phyloP scores from a whole-genome alignment of 2,329 filamentous ascomycete genomes.

The Chrysoporthe cubensis region DNA sequence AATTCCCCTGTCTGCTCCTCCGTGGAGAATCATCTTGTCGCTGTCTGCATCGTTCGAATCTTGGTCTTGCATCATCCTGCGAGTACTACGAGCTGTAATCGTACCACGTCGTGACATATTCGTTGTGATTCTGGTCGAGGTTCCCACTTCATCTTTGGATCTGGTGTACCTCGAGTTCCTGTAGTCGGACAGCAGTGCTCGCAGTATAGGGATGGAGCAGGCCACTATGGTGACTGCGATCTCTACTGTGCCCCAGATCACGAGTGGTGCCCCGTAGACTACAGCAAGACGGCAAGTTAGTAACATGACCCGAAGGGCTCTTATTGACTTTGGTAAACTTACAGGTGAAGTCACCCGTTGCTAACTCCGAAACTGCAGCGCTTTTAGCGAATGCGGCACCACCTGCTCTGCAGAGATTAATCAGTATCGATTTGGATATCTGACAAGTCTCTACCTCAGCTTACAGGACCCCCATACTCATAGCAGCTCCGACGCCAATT shows the following conservation, averaged over 20 bases:
- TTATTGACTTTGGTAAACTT: not conserved
- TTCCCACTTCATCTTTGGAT: not conserved
- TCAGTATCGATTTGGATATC: not conserved
- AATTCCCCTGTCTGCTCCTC: not conserved
- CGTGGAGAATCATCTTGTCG: not conserved
- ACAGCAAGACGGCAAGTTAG: not conserved
- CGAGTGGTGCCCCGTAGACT: conserved; percentile 1
- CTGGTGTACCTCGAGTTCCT: not conserved
- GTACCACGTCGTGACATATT: not conserved
- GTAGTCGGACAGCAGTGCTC: conserved; percentile 3
- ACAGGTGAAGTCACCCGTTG: conserved; percentile 1
- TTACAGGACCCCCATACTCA: conserved; percentile 30
- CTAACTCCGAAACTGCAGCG: not conserved
- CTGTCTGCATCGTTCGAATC: not conserved
- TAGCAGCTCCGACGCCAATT: conserved; percentile 24
- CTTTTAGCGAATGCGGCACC: not conserved
- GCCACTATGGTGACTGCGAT: conserved; percentile 8
- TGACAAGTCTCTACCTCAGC: conserved; percentile 40
- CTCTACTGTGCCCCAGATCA: conserved; percentile 4
- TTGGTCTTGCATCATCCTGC: not conserved
- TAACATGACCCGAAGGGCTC: not conserved
- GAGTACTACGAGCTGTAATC: not conserved
- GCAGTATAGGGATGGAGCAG: conserved; percentile 8
- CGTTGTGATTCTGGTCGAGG: conserved; percentile 1
- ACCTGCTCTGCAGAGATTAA: not conserved